Conservation (phyloP, 2,329 filamentous ascomycete genomes). For the Calonectria pteridis region DNA sequence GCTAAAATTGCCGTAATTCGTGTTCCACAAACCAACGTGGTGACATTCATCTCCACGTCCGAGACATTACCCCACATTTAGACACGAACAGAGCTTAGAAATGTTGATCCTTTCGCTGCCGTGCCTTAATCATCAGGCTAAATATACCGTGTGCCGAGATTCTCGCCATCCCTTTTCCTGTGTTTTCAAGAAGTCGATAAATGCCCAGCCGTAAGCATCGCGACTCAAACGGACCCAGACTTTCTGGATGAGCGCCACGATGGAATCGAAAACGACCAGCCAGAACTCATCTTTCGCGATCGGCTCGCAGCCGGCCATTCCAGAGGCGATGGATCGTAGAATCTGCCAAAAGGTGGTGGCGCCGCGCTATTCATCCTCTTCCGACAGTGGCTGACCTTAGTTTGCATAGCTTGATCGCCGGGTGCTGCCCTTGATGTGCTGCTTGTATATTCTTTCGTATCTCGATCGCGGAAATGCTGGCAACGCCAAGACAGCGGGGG, state of each 20-base stretch:
- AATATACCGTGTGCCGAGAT: not conserved
- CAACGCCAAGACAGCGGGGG: conserved; percentile 36
- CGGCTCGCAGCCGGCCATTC: not conserved
- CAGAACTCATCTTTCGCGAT: not conserved
- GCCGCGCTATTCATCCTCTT: not conserved
- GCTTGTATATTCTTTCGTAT: conserved; percentile 37
- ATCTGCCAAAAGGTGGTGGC: not conserved
- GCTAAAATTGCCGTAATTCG: not conserved
- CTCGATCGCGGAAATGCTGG: conserved; percentile 39
- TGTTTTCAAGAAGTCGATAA: not conserved
- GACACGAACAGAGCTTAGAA: not conserved
- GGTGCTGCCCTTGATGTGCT: conserved; percentile 34
- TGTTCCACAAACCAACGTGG: not conserved
- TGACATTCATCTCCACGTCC: not conserved
- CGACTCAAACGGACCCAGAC: not conserved
- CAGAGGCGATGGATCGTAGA: not conserved
- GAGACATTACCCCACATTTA: not conserved
- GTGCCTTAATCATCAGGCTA: not conserved
- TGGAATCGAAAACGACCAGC: not conserved
- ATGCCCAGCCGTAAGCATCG: no score
- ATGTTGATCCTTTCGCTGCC: not conserved
- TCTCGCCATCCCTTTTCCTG: not conserved
- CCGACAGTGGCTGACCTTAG: not conserved
- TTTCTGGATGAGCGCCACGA: not conserved
- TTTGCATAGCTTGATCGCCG: conserved; percentile 31